These are phyloP conservation scores for Suillus clintonianus DNA, from an alignment of 768 basidiomycete genomes.

Conservation along the genomic window DNA sequence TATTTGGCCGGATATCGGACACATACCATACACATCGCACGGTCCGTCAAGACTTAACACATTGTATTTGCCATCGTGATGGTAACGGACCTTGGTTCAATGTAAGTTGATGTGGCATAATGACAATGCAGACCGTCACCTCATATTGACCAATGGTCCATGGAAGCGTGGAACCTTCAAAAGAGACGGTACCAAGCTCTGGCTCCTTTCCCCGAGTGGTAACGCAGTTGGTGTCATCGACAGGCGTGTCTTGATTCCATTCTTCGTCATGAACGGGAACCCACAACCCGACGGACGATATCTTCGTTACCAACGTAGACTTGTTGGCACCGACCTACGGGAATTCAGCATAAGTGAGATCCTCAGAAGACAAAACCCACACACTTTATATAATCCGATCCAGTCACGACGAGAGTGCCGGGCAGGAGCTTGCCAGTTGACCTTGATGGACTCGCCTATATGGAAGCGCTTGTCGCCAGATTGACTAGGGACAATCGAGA, in stretches of 20 bases:
- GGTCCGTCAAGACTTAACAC: slow-evolving; percentile 87
- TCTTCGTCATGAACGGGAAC: slow-evolving; percentile 88
- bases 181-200: slow-evolving; percentile 67
- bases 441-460: slow-evolving; percentile 85
- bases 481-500: slow-evolving; percentile 57
- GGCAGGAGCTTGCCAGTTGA: slow-evolving; percentile 86
- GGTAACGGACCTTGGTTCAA: slow-evolving; percentile 70
- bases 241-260: slow-evolving; percentile 86
- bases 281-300: slow-evolving; percentile 90
- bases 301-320: slow-evolving; percentile 78
- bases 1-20: background rate
- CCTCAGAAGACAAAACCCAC: slow-evolving; percentile 13
- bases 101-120: background rate
- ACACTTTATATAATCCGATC: slow-evolving; percentile 89
- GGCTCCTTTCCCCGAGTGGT: slow-evolving; percentile 40
- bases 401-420: slow-evolving; percentile 91
- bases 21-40: slow-evolving; percentile 85
- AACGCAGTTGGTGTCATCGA: slow-evolving; percentile 42
- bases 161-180: slow-evolving; percentile 78
- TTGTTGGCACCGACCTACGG: slow-evolving; percentile 83
- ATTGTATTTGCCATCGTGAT: slow-evolving; percentile 97
- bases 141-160: slow-evolving; percentile 90
- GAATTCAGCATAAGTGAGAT: slow-evolving; percentile 5
- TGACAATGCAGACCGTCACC: slow-evolving; percentile 26
- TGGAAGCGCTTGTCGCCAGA: slow-evolving; percentile 68